Conservation (phyloP, 2,329 filamentous ascomycete species). For the Epichloe glyceriae region DNA sequence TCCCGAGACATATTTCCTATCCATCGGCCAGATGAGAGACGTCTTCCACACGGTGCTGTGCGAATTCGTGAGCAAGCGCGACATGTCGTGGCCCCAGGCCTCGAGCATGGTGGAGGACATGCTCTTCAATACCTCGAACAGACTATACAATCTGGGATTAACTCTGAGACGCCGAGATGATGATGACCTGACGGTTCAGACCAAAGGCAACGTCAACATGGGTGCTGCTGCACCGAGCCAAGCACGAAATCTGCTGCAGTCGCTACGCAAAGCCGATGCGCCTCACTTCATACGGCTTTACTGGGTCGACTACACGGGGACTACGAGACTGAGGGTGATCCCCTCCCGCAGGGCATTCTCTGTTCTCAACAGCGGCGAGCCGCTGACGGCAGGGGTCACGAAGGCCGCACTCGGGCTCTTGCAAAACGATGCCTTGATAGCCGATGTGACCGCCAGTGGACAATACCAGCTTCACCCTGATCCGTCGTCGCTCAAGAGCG, state of each 20-base stretch:
- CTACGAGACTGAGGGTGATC: conserved; percentile 51
- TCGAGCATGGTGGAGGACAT: conserved; percentile 52
- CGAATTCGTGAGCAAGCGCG: conserved; percentile 51
- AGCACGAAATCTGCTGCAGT: background rate
- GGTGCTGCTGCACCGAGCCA: background rate
- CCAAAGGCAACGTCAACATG: background rate
- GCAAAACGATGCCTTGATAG: conserved; percentile 49
- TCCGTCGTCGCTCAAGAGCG: conserved; percentile 44
- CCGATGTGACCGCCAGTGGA: conserved; percentile 43
- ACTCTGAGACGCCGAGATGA: background rate
- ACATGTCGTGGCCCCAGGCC: conserved; percentile 49
- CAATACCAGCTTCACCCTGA: conserved; percentile 57
- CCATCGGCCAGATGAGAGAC: conserved; percentile 58
- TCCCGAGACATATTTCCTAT: conserved; percentile 65
- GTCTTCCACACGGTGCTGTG: conserved; percentile 55
- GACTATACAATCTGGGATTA: conserved; percentile 48
- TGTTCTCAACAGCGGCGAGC: conserved; percentile 30
- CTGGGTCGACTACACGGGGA: conserved; percentile 69
- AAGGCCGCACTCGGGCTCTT: conserved; percentile 52
- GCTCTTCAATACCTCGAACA: conserved; percentile 65
- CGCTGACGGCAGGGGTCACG: conserved; percentile 45
- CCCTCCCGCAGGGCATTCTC: conserved; percentile 45
- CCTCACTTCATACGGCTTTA: conserved; percentile 52
- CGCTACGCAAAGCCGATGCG: background rate
- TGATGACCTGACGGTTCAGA: background rate